Base-by-base conservation (phyloP, 257 asterid species). In the Haberlea rhodopensis region DNA sequence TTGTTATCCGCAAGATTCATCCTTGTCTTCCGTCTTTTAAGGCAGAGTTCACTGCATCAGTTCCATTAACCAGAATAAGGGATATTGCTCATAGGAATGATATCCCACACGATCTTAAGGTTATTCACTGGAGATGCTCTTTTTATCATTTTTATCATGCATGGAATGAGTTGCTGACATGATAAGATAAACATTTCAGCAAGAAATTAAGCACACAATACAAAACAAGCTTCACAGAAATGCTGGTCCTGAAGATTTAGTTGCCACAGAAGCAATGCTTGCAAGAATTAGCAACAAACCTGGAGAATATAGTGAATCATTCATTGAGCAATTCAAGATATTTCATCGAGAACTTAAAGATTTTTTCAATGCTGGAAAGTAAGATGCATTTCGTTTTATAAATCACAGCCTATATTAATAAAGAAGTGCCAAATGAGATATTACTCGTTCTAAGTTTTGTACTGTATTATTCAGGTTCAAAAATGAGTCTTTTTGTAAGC, bases 331-430 rank as follows among this genome's bases (percentile, higher is more conserved):
- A 67, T 92, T 92, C 82, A 84, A 80, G 84, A 89, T 92, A 78
- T 92, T 92, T 75, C 88, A 87, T 78, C 79, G 68, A 62, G 99
- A 92, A 76, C 94, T 92, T 52, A 92, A 92, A 80, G 99, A 92
- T 76, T 92, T 92, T 79, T 92, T 92, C 78, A 92, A 89, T 83
- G 99, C 99, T 79, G 99, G 95, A 83, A 92, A 97, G 99, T 90
- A 68, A 54, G 78, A 25, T 66, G 22, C 27, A 25, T 27, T 61
- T 8, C 16, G 15, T 19, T 48, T 29, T 56, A 46, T 45, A 20
- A 37, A 37, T 11, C n/a, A 43, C 19, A 5, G 18, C n/a, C 19
- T 43, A 13, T 37, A 43, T 15, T 2, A 43, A 15, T 43, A 43
- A 15, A 43, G 46, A 4, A 28, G 24, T 29, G 52, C 4, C 5